Conservation (phyloP, 768 basidiomycete species). For the Collybia nuda region DNA sequence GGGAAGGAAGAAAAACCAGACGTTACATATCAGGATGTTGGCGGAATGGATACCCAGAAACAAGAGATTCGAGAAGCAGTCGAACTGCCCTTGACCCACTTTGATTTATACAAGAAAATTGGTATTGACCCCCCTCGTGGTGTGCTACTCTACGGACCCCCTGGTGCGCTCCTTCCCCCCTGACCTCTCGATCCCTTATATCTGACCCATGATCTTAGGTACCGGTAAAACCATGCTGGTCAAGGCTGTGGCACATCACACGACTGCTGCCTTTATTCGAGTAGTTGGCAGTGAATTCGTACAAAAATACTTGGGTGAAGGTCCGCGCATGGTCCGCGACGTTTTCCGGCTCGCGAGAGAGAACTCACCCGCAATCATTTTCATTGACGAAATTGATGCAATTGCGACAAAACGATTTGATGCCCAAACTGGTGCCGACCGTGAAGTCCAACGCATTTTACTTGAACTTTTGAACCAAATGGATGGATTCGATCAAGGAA, state of each 20-base stretch:
- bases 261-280: slow-evolving; percentile 95
- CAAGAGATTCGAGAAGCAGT: slow-evolving; percentile 99
- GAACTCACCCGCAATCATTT: slow-evolving; percentile 97
- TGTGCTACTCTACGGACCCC: slow-evolving; percentile 95
- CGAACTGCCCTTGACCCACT: slow-evolving; percentile 93
- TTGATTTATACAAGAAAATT: slow-evolving; percentile 98
- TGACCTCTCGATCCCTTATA: neutral
- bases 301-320: slow-evolving; percentile 99
- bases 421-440: slow-evolving; percentile 97
- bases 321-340: slow-evolving; percentile 99
- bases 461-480: slow-evolving; percentile 97
- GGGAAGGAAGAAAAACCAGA: slow-evolving; percentile 94
- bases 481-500: slow-evolving; percentile 99
- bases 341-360: slow-evolving; percentile 97
- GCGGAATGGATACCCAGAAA: slow-evolving; percentile 97
- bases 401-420: slow-evolving; percentile 99
- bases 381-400: slow-evolving; percentile 98
- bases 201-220: slow-evolving; percentile 43
- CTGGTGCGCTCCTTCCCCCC: slow-evolving; percentile 54
- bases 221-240: slow-evolving; percentile 99
- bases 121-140: slow-evolving; percentile 99
- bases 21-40: slow-evolving; percentile 90
- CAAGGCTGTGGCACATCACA: slow-evolving; percentile 98
- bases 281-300: slow-evolving; percentile 99
- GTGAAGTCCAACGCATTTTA: slow-evolving; percentile 97